Base-by-base conservation (phyloP, 225 moss, liverwort and hornwort species). In the Bryum argenteum region DNA sequence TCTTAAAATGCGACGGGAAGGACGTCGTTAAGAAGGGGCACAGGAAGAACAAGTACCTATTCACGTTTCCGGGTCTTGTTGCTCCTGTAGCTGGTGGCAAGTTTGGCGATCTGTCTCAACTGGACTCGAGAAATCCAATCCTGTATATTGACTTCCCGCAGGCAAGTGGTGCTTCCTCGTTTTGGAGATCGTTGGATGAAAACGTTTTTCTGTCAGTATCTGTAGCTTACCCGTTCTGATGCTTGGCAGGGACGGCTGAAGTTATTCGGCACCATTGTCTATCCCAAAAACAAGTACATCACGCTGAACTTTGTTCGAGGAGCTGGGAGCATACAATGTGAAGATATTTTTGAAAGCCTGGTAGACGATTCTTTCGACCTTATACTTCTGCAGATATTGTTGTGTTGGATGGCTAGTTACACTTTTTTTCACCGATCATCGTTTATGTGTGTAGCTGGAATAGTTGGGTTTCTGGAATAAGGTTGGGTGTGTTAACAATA, bases 291-390 rank as follows among this genome's bases (percentile, higher is more conserved):
- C 74, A 96, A 93, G 66, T 96, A 96, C 65, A 82, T 96, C 63
- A 93, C 93, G 17, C 71, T 96, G 90, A 89, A 93, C 64, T 96
- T 96, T 82, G 69, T 80, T 66, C 91, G 89, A 33, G 93, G 96
- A 43, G 82, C 91, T 81, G 89, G 93, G 66, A 89, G 86, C 59
- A 96, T 96, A 68, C 81, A 88, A 69, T 96, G 96, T 80, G 96
- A 96, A 79, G 96, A 96, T 75, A 87, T 81, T 67, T 96, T 96
- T 61, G 96, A 96, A 77, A 96, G 93, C 58, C 81, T 93, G 84
- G 96, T 96, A 81, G 69, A 82, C 69, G 58, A 59, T 71, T 58
- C 37, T 54, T 54, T 58, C 15, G 55, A 69, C 51, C 59, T 42
- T 57, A 21, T 42, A 21, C 58, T 69, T 61, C 72, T 53, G 20